These are phyloP conservation scores for Lecanicillium sp. DNA, from an alignment of 2,329 filamentous ascomycete genomes.

Conservation along the genomic window DNA sequence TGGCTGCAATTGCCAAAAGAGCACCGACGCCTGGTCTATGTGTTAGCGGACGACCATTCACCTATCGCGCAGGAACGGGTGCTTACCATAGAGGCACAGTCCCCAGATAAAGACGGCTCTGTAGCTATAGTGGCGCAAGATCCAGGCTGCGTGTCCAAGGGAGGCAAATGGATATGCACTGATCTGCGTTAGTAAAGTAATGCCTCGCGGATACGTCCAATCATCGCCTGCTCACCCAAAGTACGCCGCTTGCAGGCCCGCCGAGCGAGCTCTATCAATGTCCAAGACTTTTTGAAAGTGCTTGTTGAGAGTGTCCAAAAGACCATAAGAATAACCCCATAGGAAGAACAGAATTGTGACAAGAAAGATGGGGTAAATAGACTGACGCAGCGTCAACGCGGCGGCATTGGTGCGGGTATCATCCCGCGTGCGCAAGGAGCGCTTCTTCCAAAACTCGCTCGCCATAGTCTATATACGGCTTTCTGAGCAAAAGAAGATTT, in stretches of 20 bases:
- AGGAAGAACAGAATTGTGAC: conserved; percentile 38
- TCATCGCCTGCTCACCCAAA: conserved; percentile 40
- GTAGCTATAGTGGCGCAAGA: conserved; percentile 59
- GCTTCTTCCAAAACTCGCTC: neutral
- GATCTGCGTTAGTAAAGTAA: neutral
- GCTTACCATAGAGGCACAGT: conserved; percentile 50
- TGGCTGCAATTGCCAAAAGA: conserved; percentile 46
- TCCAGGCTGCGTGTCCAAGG: conserved; percentile 54
- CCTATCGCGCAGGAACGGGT: too few relatives aligned
- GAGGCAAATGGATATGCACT: conserved; percentile 64
- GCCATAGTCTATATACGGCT: too few relatives aligned
- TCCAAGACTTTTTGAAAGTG: conserved; percentile 38
- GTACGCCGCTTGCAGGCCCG: conserved; percentile 42
- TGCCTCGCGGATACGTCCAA: conserved; percentile 40
- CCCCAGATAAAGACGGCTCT: conserved; percentile 61
- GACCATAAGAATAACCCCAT: conserved; percentile 38
- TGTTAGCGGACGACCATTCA: too few relatives aligned
- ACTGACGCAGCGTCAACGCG: conserved; percentile 57
- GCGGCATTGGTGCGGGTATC: conserved; percentile 29
- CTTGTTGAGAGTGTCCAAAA: conserved; percentile 40
- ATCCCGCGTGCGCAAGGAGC: neutral
- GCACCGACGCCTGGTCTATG: conserved; percentile 43
- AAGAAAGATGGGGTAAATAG: conserved; percentile 56
- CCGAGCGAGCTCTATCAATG: conserved; percentile 34
- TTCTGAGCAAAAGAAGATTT: too few relatives aligned